Base-by-base conservation (phyloP, 1,284 basidiomycete genomes). In the Microbotryum silenes-acaulis region DNA sequence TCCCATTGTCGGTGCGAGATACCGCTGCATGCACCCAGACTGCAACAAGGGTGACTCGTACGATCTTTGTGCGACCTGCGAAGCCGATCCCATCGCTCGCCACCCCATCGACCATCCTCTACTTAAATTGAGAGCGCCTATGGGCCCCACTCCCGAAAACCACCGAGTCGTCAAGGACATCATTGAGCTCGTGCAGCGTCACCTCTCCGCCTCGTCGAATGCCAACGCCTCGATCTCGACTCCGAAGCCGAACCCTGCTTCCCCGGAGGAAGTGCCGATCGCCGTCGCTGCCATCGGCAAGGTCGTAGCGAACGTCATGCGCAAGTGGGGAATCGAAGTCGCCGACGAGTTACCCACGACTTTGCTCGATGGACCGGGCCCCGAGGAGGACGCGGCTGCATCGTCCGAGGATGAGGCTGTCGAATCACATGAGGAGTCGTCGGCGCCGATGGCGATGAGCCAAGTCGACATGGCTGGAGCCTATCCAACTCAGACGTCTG, bases 1-100 rank as follows among this genome's bases (percentile, higher is more conserved):
- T 12, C 61, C 63, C 6, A 65, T 74, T 57, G 33, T 57, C 29
- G 71, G 73, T 3, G 60, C 64, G 6, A 62, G 72, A 20, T 72
- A 69, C 68, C 65, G 66, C 47, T 75, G 74, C 60, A 64, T 65
- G 18, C 59, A 71, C 54, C 63, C 64, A 3, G 68, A 70, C 51
- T 68, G 67, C 57, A 31, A 56, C 10, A 3, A 18, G 16, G 37
- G 37, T 18, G 66, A 62, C 48, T 27, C 44, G 20, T 67, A 51
- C 44, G 66, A 69, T 54, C 45, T 69, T 0, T 69, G 68, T 56
- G 54, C 33, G 7, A 57, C 23, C n/a, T 72, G 71, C 60, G 70
- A 71, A 55, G 60, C 68, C 6, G 57, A 59, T 31, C 71, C 69
- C 23, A 55, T 61, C 53, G 50, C 54, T 1, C 20, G 54, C 7